Conservation (phyloP, 495 filamentous ascomycete genomes). For the Trichocladium uniseriatum region DNA sequence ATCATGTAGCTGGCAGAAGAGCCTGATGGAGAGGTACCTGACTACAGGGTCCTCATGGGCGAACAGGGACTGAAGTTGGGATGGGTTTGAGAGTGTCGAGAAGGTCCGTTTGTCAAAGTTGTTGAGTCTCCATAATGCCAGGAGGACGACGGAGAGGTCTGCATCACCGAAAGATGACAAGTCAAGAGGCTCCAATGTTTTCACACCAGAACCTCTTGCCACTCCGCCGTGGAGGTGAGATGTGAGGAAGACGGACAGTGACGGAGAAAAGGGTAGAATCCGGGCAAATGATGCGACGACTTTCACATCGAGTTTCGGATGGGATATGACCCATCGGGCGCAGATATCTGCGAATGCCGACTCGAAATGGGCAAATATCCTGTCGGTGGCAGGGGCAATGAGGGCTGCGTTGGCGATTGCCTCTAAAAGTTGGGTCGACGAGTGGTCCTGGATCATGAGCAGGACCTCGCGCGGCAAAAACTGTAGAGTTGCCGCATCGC, state of each 20-base stretch:
- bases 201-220: neutral
- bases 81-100: conserved; percentile 49
- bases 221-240: conserved; percentile 18
- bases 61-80: conserved; percentile 58
- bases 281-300: conserved; percentile 66
- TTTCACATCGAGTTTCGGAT: conserved; percentile 34
- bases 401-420: conserved; percentile 58
- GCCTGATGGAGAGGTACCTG: conserved; percentile 71
- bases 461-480: conserved; percentile 57
- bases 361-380: conserved; percentile 61
- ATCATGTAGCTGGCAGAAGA: conserved; percentile 67
- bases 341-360: conserved; percentile 68
- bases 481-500: conserved; percentile 35
- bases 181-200: conserved; percentile 13
- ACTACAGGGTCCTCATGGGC: conserved; percentile 50
- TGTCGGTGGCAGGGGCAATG: conserved; percentile 52
- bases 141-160: conserved; percentile 39
- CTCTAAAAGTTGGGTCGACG: conserved; percentile 57
- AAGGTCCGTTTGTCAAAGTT: conserved; percentile 62
- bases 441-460: conserved; percentile 52
- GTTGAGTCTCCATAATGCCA: conserved; percentile 68
- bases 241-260: conserved; percentile 49
- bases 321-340: conserved; percentile 56
- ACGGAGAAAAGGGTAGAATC: conserved; percentile 68
- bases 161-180: conserved; percentile 16